Percentiles rank a stretch among this genome's conserved stretches.
Conservation (phyloP, 345 rosid genomes). For the Aegle marmelos region DNA sequence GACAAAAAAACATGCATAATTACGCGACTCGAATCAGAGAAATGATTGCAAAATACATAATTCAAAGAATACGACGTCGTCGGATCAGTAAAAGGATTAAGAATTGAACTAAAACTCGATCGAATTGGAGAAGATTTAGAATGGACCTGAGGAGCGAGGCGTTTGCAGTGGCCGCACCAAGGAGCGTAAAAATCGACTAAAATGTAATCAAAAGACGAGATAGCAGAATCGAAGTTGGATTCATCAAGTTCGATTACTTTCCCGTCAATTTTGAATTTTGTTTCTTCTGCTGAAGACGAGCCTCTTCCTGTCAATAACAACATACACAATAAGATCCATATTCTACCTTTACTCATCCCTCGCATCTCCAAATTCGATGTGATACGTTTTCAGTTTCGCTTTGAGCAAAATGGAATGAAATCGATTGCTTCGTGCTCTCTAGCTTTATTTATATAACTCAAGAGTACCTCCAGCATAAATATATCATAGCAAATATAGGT, state of each 20-base stretch:
- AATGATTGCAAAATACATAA: too few relatives aligned
- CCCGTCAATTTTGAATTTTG: conserved; percentile 49
- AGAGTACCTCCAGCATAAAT: too few relatives aligned
- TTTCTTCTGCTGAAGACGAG: conserved; percentile 13
- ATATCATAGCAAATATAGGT: too few relatives aligned
- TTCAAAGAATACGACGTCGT: not conserved
- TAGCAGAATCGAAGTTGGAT: conserved; percentile 75
- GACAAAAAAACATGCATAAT: too few relatives aligned
- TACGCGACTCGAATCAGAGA: too few relatives aligned
- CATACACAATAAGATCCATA: not conserved
- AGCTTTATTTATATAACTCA: not conserved
- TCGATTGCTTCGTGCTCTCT: not conserved
- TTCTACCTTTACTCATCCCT: not conserved
- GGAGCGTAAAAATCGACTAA: conserved; percentile 95
- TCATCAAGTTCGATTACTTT: conserved; percentile 79
- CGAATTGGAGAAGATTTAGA: not conserved
- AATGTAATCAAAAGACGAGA: conserved; percentile 67
- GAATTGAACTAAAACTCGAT: not conserved
- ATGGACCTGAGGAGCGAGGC: conserved; percentile 80
- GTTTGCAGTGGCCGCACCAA: conserved; percentile 99
- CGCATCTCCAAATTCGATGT: not conserved
- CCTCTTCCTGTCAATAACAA: not conserved
- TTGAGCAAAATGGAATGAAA: not conserved
- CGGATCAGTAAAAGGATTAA: not conserved
- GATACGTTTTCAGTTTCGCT: not conserved